These are phyloP conservation scores for Eucalyptus camaldulensis DNA, from an alignment of 345 rosid species.

Conservation along the genomic window DNA sequence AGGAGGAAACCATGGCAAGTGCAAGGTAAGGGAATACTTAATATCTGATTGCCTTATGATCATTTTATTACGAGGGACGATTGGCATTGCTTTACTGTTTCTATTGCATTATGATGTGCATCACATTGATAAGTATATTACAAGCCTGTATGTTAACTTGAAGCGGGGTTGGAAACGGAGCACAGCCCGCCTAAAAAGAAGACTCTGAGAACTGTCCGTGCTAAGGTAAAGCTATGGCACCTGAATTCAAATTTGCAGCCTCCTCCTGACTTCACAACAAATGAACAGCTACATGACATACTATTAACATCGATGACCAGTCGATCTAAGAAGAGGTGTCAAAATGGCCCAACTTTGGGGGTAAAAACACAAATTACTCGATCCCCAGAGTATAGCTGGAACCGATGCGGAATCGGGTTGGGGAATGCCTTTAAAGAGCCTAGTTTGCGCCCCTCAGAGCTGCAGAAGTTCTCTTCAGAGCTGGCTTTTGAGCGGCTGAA, in stretches of 20 bases:
- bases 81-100: neutral
- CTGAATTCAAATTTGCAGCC: neutral
- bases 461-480: conserved; percentile 13
- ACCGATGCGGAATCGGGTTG: neutral
- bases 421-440: neutral
- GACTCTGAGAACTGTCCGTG: neutral
- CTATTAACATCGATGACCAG: neutral
- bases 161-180: neutral
- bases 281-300: neutral
- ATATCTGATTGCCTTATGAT: neutral
- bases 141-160: neutral
- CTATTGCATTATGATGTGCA: neutral
- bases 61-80: neutral
- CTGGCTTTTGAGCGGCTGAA: conserved; percentile 6
- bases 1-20: neutral
- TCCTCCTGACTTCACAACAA: neutral
- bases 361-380: neutral
- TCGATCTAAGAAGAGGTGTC: neutral
- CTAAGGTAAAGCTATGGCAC: neutral
- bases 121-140: neutral
- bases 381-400: conserved; percentile 24
- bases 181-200: neutral
- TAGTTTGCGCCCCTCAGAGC: neutral
- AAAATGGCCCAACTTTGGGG: neutral
- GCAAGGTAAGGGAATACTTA: neutral